Conservation (phyloP, 1,284 basidiomycete genomes). For the Pterulicium gracile region DNA sequence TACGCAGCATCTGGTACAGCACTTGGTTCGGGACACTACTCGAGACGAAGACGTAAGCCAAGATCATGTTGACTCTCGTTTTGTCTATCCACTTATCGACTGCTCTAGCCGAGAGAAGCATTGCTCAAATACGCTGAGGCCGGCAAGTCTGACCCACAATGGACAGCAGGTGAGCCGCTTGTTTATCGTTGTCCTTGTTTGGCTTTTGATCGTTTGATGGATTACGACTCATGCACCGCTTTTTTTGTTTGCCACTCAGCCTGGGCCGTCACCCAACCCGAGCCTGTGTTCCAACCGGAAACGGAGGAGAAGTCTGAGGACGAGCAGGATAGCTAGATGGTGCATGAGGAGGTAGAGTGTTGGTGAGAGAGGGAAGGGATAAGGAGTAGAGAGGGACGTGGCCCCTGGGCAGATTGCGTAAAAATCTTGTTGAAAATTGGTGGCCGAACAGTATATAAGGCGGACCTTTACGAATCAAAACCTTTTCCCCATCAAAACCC, state of each 20-base stretch:
- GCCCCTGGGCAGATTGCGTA: constrained; percentile 5
- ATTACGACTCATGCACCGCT: constrained; percentile 53
- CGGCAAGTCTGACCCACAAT: constrained; percentile 68
- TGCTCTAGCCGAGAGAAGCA: constrained; percentile 82
- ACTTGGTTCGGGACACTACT: constrained; percentile 80
- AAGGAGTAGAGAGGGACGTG: constrained; percentile 6
- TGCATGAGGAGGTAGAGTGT: constrained; percentile 5
- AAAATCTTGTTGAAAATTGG: no score
- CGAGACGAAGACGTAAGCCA: constrained; percentile 88
- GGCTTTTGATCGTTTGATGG: no score
- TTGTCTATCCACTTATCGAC: constrained; percentile 14
- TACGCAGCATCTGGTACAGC: constrained; percentile 91
- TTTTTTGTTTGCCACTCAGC: constrained; percentile 52
- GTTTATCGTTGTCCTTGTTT: constrained; percentile 34
- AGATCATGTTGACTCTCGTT: no score
- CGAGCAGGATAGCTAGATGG: constrained; percentile 13
- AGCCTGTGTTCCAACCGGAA: constrained; percentile 62
- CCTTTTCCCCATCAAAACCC: not conserved
- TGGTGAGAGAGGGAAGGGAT: not conserved
- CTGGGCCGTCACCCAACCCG: constrained; percentile 73
- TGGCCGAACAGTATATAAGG: no score
- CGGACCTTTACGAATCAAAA: no score
- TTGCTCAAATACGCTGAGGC: constrained; percentile 84
- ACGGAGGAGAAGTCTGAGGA: constrained; percentile 44
- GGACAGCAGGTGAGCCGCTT: constrained; percentile 64